phyloP scores from a whole-genome alignment of 805 yeast species.

The Monosporozyma aerobia region DNA sequence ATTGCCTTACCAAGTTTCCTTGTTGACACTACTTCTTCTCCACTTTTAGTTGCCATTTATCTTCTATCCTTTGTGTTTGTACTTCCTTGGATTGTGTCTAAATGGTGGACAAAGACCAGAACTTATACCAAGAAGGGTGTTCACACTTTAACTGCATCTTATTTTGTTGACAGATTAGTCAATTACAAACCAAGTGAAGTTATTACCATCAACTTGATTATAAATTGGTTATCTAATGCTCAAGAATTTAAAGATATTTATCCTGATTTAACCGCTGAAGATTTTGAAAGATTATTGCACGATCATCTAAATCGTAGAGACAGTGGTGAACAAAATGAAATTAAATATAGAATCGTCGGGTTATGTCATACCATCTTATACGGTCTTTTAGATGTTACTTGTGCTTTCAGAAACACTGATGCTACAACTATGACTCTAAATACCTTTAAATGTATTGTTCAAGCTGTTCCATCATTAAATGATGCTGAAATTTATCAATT shows the following conservation, averaged over 20 bases:
- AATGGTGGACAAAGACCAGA: conserved; percentile 85
- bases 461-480: conserved; percentile 54
- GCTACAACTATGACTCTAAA: conserved; percentile 52
- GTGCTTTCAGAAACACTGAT: conserved; percentile 66
- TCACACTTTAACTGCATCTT: conserved; percentile 73
- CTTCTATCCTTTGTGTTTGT: conserved; percentile 64
- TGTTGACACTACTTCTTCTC: conserved; percentile 72
- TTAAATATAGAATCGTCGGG: conserved; percentile 50
- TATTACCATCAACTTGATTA: conserved; percentile 47
- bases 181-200: conserved; percentile 64
- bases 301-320: conserved; percentile 51
- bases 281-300: conserved; percentile 43
- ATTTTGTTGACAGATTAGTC: conserved; percentile 60
- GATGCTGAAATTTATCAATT: conserved; percentile 69
- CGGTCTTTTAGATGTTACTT: conserved; percentile 74
- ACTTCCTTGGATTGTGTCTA: conserved; percentile 71
- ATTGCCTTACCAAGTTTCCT: conserved; percentile 90
- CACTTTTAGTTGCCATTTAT: conserved; percentile 56
- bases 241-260: conserved; percentile 48
- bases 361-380: conserved; percentile 53
- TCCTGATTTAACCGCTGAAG: conserved; percentile 35
- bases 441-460: conserved; percentile 60
- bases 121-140: conserved; percentile 75
- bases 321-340: conserved; percentile 22
- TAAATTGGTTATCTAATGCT: conserved; percentile 54